Evolutionary conservation across 768 basidiomycete species (phyloP).

Genomic region (Podaxis pistillaris): DNA sequence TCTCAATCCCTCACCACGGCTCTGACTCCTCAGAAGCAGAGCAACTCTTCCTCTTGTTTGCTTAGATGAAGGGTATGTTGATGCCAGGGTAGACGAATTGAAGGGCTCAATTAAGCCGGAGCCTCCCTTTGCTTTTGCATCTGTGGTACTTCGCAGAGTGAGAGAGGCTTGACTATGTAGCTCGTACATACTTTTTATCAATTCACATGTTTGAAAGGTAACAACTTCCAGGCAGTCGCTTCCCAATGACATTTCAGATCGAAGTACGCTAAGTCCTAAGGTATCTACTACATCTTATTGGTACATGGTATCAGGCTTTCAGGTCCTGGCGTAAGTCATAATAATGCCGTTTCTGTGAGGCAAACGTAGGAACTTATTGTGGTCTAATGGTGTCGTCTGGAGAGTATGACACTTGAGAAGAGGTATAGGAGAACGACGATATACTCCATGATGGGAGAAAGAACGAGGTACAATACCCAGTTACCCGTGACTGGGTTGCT

Average conservation of each 20-base stretch:
- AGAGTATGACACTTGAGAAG: constrained; percentile 42
- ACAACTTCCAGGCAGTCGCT: background rate
- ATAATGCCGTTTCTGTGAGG: background rate
- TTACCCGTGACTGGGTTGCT: constrained; percentile 57
- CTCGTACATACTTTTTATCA: constrained; percentile 44
- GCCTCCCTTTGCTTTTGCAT: constrained; percentile 45
- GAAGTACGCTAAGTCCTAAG: background rate
- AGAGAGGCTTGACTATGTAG: constrained; percentile 75
- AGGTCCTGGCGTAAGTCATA: constrained; percentile 8
- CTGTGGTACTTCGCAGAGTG: constrained; percentile 40
- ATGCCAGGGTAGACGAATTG: constrained; percentile 40
- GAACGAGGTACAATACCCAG: constrained; percentile 57
- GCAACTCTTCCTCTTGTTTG: constrained; percentile 53
- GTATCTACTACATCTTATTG: constrained; percentile 8
- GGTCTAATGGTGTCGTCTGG: constrained; percentile 26
- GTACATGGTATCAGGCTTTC: background rate
- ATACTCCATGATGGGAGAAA: constrained; percentile 63
- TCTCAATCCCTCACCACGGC: constrained; percentile 10
- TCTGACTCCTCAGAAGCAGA: constrained; percentile 17
- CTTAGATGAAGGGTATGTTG: constrained; percentile 52
- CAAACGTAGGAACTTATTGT: background rate
- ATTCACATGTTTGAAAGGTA: background rate
- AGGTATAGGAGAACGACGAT: constrained; percentile 47
- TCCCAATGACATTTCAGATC: background rate
- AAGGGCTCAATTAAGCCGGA: constrained; percentile 82